Evolutionary conservation across 352 stramenopile genomes (phyloP).

Genomic region (Globisporangium paddicum): DNA sequence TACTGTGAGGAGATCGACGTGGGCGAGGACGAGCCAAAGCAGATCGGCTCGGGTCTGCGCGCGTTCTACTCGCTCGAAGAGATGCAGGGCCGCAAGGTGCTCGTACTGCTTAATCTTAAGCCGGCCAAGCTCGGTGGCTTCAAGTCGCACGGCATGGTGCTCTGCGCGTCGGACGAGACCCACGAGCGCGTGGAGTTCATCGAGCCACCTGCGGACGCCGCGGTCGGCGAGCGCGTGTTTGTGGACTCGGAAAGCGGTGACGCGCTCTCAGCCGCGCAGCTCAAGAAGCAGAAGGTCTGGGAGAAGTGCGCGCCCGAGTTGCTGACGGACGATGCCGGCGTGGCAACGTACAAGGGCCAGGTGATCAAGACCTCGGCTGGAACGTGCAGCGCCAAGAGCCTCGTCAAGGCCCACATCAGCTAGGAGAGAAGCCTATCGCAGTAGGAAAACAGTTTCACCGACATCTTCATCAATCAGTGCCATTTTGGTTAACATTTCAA

Average conservation of each 20-base stretch:
- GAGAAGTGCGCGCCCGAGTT: constrained; percentile 72
- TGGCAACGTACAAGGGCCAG: constrained; percentile 80
- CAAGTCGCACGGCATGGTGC: constrained; percentile 96
- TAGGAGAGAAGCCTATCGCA: constrained; percentile 12
- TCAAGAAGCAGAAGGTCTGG: constrained; percentile 89
- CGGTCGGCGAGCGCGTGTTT: constrained; percentile 91
- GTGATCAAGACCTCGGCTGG: constrained; percentile 69
- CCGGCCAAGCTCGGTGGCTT: constrained; percentile 95
- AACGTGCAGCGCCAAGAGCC: constrained; percentile 50
- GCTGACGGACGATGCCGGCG: constrained; percentile 53
- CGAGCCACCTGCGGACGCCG: constrained; percentile 88
- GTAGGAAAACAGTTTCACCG: too few species aligned
- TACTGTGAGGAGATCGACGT: constrained; percentile 99
- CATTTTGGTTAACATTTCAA: too few species aligned
- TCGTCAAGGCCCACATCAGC: constrained; percentile 66
- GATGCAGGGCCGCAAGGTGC: constrained; percentile 92
- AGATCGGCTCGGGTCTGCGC: constrained; percentile 94
- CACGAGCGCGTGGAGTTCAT: constrained; percentile 94
- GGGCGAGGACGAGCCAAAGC: constrained; percentile 90
- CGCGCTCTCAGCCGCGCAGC: constrained; percentile 64
- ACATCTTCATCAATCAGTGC: too few species aligned
- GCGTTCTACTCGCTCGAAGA: constrained; percentile 95
- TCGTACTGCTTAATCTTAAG: constrained; percentile 99
- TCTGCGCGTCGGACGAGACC: constrained; percentile 89
- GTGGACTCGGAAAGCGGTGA: constrained; percentile 72